Base-by-base conservation (phyloP, 2,329 filamentous ascomycete species). In the Hansfordia pulvinata region DNA sequence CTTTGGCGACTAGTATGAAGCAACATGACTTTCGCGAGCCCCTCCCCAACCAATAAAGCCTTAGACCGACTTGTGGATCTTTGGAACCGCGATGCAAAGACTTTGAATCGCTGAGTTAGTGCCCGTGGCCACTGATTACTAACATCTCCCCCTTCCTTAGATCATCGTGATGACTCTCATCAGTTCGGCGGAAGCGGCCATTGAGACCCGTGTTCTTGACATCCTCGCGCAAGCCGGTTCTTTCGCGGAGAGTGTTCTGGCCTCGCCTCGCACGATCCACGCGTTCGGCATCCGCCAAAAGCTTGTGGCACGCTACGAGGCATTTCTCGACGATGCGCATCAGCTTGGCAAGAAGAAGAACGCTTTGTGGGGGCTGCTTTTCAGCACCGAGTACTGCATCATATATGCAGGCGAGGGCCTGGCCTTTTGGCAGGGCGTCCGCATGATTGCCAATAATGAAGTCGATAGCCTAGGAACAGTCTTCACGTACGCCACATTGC, bases 381-480 rank as follows among this genome's bases (percentile, higher is more conserved):
- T 57, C 34, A 50, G 47, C 3, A 37, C 35, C 4, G 48, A 56
- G 33, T 60, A 56, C 27, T 49, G 47, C 24, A 47, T 57, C 30
- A 52, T 60, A 23, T 59, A 57, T 20, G 40, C 50, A 2, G 56
- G 55, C 8, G 57, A 56, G 23, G 54, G 48, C 2, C 44, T 62
- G 5, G 52, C 53, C 6, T 62, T 61, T 27, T 62, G 57, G 57
- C 56, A 60, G 30, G 58, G 57, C 7, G 38, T 58, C 19, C 42
- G 39, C 16, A 50, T 60, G 43, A 40, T 50, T 10, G 38, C 44
- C 8, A 39, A 38, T 2, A 54, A 54, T 9, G 50, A 57, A 28
- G 52, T 61, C 15, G 20, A 34, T 2, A 37, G 47, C 6, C 40
- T 49, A 5, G 57, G 57, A 8, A 41, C 46, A 8, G 52, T 60